Evolutionary conservation across 345 rosid genomes (phyloP).

Genomic region (Syzygium grande): DNA sequence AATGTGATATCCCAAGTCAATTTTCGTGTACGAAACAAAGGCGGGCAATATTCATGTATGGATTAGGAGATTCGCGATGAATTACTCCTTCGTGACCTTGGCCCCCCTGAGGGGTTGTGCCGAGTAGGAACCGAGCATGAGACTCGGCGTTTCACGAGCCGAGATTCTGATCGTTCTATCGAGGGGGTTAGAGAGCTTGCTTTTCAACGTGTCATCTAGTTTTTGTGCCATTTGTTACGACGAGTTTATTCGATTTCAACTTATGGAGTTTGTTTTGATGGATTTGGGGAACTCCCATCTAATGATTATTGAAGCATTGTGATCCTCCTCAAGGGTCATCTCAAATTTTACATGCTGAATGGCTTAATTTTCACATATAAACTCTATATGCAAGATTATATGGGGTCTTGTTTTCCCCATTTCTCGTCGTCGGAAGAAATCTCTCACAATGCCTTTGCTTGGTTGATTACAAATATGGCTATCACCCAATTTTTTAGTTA

Average conservation of each 20-base stretch:
- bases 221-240: no score
- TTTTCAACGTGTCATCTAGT: no score
- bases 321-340: not conserved
- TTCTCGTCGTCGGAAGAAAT: accelerated
- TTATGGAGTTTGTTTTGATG: not conserved
- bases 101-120: accelerated
- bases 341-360: not conserved
- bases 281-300: not conserved
- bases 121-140: accelerated
- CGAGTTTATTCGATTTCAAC: not conserved
- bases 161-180: no score
- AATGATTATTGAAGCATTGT: not conserved
- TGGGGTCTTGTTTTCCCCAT: accelerated
- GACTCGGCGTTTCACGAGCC: not conserved
- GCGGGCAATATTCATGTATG: not conserved
- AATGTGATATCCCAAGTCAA: not conserved
- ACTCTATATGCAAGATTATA: not conserved
- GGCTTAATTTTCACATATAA: no score
- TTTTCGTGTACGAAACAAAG: not conserved
- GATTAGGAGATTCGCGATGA: not conserved
- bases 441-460: no score
- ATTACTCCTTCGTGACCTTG: not conserved
- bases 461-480: no score
- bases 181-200: no score
- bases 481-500: not conserved